Conservation (phyloP, 176 grass and related monocot genomes). For the Zoysia japonica region DNA sequence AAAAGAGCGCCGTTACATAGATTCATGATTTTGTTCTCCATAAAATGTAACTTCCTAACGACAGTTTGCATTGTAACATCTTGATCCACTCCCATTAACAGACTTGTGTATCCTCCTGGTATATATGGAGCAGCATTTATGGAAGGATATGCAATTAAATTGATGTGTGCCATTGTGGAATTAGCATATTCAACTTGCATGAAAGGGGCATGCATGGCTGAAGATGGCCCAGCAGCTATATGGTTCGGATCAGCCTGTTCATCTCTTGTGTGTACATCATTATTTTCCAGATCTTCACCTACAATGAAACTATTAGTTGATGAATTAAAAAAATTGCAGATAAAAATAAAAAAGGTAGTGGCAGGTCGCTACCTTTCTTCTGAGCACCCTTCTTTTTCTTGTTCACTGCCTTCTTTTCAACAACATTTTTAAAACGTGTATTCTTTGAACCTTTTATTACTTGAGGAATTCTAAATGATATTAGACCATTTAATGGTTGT, state of each 20-base stretch:
- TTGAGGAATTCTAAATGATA: not conserved
- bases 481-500: not conserved
- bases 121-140: not conserved
- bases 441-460: conserved; percentile 7
- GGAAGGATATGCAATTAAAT: not conserved
- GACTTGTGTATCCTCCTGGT: too few relatives aligned
- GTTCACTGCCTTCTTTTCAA: not conserved
- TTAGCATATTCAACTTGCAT: not conserved
- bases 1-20: too few relatives aligned
- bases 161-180: not conserved
- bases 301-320: too few relatives aligned
- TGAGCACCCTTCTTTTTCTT: too few relatives aligned
- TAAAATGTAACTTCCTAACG: too few relatives aligned
- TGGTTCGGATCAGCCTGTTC: not conserved
- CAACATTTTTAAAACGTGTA: not conserved
- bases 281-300: not conserved
- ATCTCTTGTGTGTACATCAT: not conserved
- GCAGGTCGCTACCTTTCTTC: not conserved
- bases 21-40: too few relatives aligned
- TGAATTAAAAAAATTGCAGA: too few relatives aligned
- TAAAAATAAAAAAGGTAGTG: too few relatives aligned
- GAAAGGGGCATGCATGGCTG: not conserved
- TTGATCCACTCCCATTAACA: too few relatives aligned
- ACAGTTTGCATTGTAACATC: too few relatives aligned
- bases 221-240: not conserved